A percentile compares a stretch with the other conserved stretches of the same genome.
Conservation (phyloP, 352 stramenopile genomes). For the Pelagophyceae sp. region DNA sequence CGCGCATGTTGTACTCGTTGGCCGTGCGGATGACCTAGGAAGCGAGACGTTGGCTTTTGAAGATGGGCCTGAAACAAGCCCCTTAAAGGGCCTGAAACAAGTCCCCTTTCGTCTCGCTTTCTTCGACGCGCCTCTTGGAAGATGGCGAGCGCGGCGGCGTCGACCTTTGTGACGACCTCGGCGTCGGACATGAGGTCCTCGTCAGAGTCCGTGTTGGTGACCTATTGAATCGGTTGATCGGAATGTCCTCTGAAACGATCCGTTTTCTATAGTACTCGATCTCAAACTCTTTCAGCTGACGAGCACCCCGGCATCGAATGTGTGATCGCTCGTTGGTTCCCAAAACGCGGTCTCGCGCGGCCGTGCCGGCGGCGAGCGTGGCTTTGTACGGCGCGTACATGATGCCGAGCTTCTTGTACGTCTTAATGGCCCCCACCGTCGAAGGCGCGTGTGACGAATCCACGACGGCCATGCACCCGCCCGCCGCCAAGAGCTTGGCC, state of each 20-base stretch:
- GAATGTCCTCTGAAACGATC: no score
- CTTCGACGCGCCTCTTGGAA: no score
- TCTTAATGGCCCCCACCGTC: conserved; percentile 42
- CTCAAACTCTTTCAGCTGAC: no score
- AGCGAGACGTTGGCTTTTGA: no score
- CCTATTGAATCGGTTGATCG: no score
- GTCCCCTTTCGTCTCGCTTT: no score
- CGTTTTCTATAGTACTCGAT: no score
- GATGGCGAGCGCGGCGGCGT: conserved; percentile 48
- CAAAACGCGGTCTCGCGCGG: no score
- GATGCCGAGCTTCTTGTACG: conserved; percentile 59
- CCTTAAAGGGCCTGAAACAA: no score
- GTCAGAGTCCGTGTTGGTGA: conserved; percentile 54
- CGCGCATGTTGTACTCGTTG: conserved; percentile 63
- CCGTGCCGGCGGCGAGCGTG: conserved; percentile 50
- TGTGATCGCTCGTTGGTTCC: no score
- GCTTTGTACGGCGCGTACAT: conserved; percentile 58
- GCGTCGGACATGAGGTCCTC: conserved; percentile 19
- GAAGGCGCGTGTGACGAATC: conserved; percentile 49
- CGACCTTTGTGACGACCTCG: conserved; percentile 46
- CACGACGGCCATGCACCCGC: conserved; percentile 58
- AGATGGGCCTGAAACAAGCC: no score
- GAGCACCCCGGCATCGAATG: no score
- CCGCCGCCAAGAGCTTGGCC: conserved; percentile 57
- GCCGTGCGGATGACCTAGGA: conserved; percentile 55